phyloP scores from a whole-genome alignment of 331 rosid genomes.

The Acacia concinna region DNA sequence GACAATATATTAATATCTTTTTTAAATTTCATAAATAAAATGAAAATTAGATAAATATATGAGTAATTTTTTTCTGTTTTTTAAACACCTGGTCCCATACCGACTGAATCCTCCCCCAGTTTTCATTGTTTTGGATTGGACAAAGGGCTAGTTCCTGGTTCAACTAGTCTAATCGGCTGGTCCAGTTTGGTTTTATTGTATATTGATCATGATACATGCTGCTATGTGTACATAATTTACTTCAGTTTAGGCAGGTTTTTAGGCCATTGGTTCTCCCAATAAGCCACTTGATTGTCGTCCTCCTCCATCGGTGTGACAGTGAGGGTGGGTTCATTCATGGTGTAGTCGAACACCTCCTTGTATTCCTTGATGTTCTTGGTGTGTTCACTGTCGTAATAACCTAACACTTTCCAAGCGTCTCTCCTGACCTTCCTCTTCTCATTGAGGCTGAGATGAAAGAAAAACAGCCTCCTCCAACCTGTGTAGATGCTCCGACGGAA shows the following conservation, averaged over 20 bases:
- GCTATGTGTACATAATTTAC: not conserved
- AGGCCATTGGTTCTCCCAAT: slow-evolving; percentile 52
- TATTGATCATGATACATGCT: too few relatives aligned
- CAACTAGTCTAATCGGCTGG: too few relatives aligned
- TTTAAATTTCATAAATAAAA: too few relatives aligned
- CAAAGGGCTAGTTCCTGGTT: too few relatives aligned
- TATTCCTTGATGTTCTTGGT: not conserved
- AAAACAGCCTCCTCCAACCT: not conserved
- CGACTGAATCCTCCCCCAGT: too few relatives aligned
- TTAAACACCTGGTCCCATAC: too few relatives aligned
- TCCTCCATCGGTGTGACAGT: slow-evolving; percentile 37
- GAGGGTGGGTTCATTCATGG: slow-evolving; percentile 31
- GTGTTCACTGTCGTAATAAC: not conserved
- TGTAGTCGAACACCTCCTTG: not conserved
- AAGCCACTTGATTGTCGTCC: not conserved
- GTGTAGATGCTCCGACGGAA: not conserved
- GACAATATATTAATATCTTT: too few relatives aligned
- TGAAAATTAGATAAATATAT: too few relatives aligned
- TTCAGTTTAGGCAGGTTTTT: slow-evolving; percentile 34
- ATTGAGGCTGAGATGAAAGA: not conserved
- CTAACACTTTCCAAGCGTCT: not conserved
- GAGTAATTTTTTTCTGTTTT: too few relatives aligned
- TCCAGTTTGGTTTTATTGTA: too few relatives aligned
- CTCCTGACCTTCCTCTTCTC: not conserved
- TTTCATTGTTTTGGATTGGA: too few relatives aligned